Evolutionary conservation across 768 basidiomycete genomes (phyloP).

Genomic region (Tricholoma saponaceum): DNA sequence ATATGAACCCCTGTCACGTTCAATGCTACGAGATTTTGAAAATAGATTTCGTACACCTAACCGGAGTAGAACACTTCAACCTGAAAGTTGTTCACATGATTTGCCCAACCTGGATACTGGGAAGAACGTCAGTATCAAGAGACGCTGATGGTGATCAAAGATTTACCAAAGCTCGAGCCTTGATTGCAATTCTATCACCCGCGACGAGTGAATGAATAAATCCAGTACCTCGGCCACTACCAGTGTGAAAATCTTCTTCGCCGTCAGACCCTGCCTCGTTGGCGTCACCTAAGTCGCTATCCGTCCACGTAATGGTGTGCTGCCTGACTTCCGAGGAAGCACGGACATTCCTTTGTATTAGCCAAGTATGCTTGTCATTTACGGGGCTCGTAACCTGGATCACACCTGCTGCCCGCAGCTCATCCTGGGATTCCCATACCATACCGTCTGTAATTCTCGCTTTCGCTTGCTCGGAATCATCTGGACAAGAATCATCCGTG

Average conservation of each 20-base stretch:
- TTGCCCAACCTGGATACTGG: slow-evolving; percentile 27
- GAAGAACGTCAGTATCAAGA: not conserved
- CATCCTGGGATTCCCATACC: slow-evolving; percentile 5
- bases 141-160: not conserved
- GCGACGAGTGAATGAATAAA: slow-evolving; percentile 16
- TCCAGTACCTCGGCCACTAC: slow-evolving; percentile 12
- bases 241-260: not conserved
- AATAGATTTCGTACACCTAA: slow-evolving; percentile 6
- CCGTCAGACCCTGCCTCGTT: slow-evolving; percentile 10
- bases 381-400: slow-evolving; percentile 12
- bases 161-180: slow-evolving; percentile 25
- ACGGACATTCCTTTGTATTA: slow-evolving; percentile 25
- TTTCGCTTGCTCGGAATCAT: not conserved
- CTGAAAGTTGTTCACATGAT: slow-evolving; percentile 17
- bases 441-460: not conserved
- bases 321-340: slow-evolving; percentile 11
- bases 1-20: not conserved
- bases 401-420: not conserved
- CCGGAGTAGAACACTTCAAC: slow-evolving; percentile 24
- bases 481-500: not conserved
- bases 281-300: not conserved
- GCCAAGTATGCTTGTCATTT: slow-evolving; percentile 15
- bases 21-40: not conserved
- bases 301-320: slow-evolving; percentile 23
- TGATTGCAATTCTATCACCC: slow-evolving; percentile 21